Base-by-base conservation (phyloP, 1,284 basidiomycete species). In the Boletus nobilissimus region DNA sequence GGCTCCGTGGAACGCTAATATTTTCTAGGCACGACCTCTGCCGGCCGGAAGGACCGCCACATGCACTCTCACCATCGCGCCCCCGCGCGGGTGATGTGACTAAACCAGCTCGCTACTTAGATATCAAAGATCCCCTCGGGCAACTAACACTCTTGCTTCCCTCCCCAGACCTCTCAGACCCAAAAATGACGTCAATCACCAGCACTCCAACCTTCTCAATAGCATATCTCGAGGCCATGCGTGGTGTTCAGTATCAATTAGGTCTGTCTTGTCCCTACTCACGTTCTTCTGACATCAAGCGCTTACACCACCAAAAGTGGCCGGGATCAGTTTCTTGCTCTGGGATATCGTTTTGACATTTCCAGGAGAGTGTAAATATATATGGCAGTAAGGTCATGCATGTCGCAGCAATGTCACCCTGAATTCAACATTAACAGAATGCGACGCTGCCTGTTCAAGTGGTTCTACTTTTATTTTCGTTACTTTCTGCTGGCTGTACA, bases 101-200 rank as follows among this genome's bases (percentile, higher is more conserved):
- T 51, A n/a, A 51, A 26, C 51, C 57, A 34, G 57, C 18, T 34
- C 57, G 57, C 87, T 99, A 98, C 46, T 32, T 62, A 62, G 24
- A 62, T 62, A 62, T n/a, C 51, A 36, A 54, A 60, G 36, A 19
- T 32, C 9, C 34, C 36, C 29, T 38, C 16, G 36, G 14, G 19
- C 29, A 19, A 24, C 18, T 8, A 24, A 18, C 10, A 22, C 26
- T 29, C 43, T 32, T 13, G n/a, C 51, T n/a, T 29, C 16, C 18
- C 18, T 43, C 39, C 36, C 14, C 74, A 29, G 62, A 38, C 22
- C 40, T 67, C 48, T n/a, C 38, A 40, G 36, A 32, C 18, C 14
- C 60, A 14, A n/a, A 68, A 38, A 81, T 79, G 80, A 24, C 67
- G 46, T 54, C 60, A 24, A 29, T 24, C 24, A 39, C 60, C 5